Evolutionary conservation across 208 protist species (phyloP).

Genomic region (Crithidia brevicula): DNA sequence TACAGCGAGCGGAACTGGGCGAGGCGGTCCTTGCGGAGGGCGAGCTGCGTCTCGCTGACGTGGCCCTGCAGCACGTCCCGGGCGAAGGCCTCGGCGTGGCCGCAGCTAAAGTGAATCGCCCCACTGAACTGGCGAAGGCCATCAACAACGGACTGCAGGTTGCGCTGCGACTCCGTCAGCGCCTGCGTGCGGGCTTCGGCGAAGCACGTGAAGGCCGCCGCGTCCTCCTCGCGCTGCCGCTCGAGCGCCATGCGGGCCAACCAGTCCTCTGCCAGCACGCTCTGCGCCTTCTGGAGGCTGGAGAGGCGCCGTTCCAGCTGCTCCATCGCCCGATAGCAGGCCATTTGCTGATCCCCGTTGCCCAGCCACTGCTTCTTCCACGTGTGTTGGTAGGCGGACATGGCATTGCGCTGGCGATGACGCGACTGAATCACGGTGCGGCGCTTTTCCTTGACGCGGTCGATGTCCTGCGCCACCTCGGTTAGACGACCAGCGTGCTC

Average conservation of each 20-base stretch:
- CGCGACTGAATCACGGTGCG: conserved; percentile 38
- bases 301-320: conserved; percentile 68
- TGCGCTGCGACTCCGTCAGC: conserved; percentile 49
- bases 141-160: conserved; percentile 37
- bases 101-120: conserved; percentile 39
- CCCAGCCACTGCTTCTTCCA: conserved; percentile 57
- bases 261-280: conserved; percentile 56
- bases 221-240: conserved; percentile 57
- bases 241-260: conserved; percentile 53
- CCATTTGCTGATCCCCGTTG: conserved; percentile 70
- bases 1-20: conserved; percentile 82
- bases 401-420: conserved; percentile 35
- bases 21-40: conserved; percentile 67
- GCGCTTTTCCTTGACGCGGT: conserved; percentile 35
- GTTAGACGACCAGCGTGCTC: conserved; percentile 9
- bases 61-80: conserved; percentile 39
- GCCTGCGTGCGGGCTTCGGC: conserved; percentile 41
- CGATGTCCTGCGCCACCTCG: conserved; percentile 44
- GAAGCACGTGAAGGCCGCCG: conserved; percentile 59
- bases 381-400: conserved; percentile 39
- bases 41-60: conserved; percentile 39
- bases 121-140: conserved; percentile 35
- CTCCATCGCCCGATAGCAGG: conserved; percentile 70
- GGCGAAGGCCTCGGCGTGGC: conserved; percentile 41
- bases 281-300: conserved; percentile 51